Evolutionary conservation across 371 early-diverging fungal species (phyloP).

Genomic region (Mucor indicus): DNA sequence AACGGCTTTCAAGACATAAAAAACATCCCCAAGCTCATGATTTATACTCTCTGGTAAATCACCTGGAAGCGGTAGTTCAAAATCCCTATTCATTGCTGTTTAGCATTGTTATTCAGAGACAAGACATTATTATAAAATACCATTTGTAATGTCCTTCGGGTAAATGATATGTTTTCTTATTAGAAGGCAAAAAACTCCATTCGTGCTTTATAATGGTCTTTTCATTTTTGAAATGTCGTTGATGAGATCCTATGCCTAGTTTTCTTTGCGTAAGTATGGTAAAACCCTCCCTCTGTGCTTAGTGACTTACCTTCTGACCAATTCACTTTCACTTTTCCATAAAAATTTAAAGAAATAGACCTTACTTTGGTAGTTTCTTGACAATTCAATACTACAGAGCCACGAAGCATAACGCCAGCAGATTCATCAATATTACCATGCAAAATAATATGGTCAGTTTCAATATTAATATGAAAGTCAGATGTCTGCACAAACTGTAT

Average conservation of each 20-base stretch:
- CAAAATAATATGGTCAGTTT: slow-evolving; percentile 38
- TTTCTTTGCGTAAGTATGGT: no score
- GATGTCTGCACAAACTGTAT: slow-evolving; percentile 37
- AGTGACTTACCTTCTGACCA: slow-evolving; percentile 46
- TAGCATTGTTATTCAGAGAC: no score
- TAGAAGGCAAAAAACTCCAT: slow-evolving; percentile 41
- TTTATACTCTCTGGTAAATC: slow-evolving; percentile 44
- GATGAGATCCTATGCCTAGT: slow-evolving; percentile 43
- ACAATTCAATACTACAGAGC: slow-evolving; percentile 37
- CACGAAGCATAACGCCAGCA: slow-evolving; percentile 45
- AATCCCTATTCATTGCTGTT: slow-evolving; percentile 28
- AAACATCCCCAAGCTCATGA: slow-evolving; percentile 36
- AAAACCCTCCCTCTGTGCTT: neutral
- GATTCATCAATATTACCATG: slow-evolving; percentile 47
- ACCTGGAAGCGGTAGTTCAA: slow-evolving; percentile 52
- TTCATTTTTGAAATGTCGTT: slow-evolving; percentile 42
- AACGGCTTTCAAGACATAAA: slow-evolving; percentile 38
- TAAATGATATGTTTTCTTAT: slow-evolving; percentile 35
- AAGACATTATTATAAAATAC: no score
- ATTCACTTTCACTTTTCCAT: slow-evolving; percentile 39
- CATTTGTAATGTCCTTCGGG: slow-evolving; percentile 40
- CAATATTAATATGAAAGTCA: slow-evolving; percentile 39
- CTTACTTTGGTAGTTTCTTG: slow-evolving; percentile 42
- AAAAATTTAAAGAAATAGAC: slow-evolving; percentile 36
- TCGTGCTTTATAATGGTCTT: slow-evolving; percentile 40